Evolutionary conservation across 805 yeast genomes (phyloP).

Genomic region (Yarrowia hollandica): DNA sequence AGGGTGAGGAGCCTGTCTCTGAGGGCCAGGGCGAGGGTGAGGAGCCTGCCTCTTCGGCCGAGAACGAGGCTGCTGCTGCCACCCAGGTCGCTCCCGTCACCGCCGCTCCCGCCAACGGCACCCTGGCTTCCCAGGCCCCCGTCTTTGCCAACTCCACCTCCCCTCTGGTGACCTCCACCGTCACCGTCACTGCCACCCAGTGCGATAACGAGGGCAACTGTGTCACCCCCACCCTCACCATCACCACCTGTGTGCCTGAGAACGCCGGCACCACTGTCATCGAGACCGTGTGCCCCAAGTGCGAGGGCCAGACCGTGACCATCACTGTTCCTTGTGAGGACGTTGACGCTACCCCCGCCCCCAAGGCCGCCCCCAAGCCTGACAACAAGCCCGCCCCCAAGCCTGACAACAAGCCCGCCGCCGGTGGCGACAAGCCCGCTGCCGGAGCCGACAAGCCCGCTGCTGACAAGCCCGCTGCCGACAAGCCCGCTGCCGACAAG

Average conservation of each 20-base stretch:
- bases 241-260: background rate
- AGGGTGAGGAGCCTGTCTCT: background rate
- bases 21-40: no score
- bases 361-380: background rate
- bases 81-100: background rate
- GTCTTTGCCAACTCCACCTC: background rate
- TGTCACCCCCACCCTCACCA: background rate
- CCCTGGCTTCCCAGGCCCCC: background rate
- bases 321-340: constrained; percentile 10
- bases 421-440: no score
- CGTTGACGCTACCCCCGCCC: background rate
- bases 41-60: background rate
- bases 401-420: no score
- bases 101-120: background rate
- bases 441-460: no score
- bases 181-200: background rate
- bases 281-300: constrained; percentile 5
- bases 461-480: background rate
- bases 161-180: background rate
- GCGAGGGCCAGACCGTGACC: background rate
- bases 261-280: background rate
- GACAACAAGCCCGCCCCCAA: background rate
- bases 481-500: background rate
- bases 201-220: background rate
- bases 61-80: background rate